phyloP scores from a whole-genome alignment of 2,329 filamentous ascomycete genomes.

The Penicillium janthinellum region DNA sequence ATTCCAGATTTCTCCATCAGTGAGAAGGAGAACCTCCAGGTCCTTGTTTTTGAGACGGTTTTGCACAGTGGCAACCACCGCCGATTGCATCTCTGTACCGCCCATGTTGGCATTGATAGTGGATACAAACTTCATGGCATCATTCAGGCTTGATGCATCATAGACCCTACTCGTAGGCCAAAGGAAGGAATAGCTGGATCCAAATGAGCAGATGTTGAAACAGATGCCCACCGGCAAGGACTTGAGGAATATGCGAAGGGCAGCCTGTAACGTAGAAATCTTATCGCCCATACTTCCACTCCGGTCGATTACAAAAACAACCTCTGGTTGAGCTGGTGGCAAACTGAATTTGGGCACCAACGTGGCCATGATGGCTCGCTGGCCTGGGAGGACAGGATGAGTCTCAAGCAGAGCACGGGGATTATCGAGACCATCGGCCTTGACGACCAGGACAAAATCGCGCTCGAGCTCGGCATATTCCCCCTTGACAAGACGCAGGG shows the following conservation, averaged over 20 bases:
- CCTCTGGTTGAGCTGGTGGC: constrained; percentile 58
- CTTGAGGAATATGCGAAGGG: constrained; percentile 60
- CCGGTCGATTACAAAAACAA: constrained; percentile 73
- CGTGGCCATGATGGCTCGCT: constrained; percentile 69
- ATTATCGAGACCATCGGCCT: constrained; percentile 61
- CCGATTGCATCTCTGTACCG: constrained; percentile 56
- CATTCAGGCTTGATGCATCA: constrained; percentile 47
- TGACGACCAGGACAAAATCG: constrained; percentile 69
- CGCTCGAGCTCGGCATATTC: constrained; percentile 50
- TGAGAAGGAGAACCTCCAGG: constrained; percentile 58
- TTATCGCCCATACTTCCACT: constrained; percentile 62
- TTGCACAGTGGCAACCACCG: constrained; percentile 51
- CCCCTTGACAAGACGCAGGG: constrained; percentile 52
- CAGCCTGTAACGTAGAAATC: constrained; percentile 52
- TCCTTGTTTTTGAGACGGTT: constrained; percentile 50
- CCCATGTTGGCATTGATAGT: constrained; percentile 52
- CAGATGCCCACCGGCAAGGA: constrained; percentile 58
- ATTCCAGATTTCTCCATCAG: constrained; percentile 58
- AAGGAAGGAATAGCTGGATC: constrained; percentile 48
- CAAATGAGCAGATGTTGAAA: constrained; percentile 64
- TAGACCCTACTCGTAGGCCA: constrained; percentile 54
- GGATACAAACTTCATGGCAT: constrained; percentile 48
- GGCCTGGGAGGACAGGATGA: constrained; percentile 62
- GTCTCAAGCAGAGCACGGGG: constrained; percentile 67
- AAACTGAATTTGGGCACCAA: constrained; percentile 71